Conservation (phyloP, 495 filamentous ascomycete genomes). For the Aspergillus conjunctus region DNA sequence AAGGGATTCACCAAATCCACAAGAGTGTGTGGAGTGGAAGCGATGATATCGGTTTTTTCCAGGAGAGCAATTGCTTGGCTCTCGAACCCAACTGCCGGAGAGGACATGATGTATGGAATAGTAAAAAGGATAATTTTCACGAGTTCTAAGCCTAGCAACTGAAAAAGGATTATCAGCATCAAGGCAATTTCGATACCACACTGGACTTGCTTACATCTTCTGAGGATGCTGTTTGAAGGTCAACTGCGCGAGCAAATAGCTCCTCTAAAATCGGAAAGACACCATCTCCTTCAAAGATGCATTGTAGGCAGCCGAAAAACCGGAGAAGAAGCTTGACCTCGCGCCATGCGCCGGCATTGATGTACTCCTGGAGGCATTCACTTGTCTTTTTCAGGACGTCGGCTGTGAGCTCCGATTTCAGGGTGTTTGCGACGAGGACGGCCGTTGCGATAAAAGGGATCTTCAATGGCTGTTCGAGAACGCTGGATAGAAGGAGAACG, state of each 20-base stretch:
- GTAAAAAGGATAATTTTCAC: constrained; percentile 94
- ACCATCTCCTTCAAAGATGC: constrained; percentile 77
- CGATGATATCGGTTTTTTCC: constrained; percentile 90
- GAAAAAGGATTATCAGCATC: constrained; percentile 27
- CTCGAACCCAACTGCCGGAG: constrained; percentile 64
- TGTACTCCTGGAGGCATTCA: constrained; percentile 57
- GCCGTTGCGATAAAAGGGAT: constrained; percentile 88
- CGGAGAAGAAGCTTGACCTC: constrained; percentile 88
- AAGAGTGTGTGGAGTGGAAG: constrained; percentile 76
- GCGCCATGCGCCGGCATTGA: constrained; percentile 77
- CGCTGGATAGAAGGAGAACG: constrained; percentile 29
- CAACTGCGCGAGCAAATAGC: constrained; percentile 79
- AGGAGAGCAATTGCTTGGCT: constrained; percentile 75
- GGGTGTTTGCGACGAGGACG: constrained; percentile 70
- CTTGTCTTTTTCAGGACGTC: constrained; percentile 66
- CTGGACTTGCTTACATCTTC: constrained; percentile 69
- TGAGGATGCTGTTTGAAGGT: constrained; percentile 85
- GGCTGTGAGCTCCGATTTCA: constrained; percentile 69
- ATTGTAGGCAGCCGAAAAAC: constrained; percentile 81
- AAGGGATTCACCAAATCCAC: constrained; percentile 86
- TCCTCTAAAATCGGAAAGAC: constrained; percentile 84
- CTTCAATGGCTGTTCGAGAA: constrained; percentile 92
- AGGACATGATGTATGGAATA: constrained; percentile 85
- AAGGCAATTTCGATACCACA: not conserved
- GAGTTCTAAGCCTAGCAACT: constrained; percentile 76